Percentiles rank a stretch among this genome's conserved stretches.
Evolutionary conservation across 2,329 filamentous ascomycete genomes (phyloP).

Genomic region (Bretziella fagacearum): DNA sequence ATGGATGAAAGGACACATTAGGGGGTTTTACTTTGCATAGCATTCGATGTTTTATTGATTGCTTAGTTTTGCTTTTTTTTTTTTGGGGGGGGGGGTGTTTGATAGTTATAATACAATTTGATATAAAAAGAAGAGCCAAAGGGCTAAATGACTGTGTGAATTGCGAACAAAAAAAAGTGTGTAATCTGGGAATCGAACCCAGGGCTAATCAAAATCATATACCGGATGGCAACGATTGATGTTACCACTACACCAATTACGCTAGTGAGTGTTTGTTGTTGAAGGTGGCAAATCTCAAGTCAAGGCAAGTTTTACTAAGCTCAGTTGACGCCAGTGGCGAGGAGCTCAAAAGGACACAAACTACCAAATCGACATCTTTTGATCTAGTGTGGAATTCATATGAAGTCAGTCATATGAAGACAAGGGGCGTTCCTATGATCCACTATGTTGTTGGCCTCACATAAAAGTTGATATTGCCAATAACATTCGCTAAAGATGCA

Average conservation of each 20-base stretch:
- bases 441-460: too few relatives aligned
- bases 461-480: too few relatives aligned
- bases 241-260: neutral
- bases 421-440: too few relatives aligned
- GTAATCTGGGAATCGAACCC: conserved; percentile 1
- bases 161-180: neutral
- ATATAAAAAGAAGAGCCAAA: neutral
- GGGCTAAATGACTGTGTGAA: neutral
- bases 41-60: neutral
- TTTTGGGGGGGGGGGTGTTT: neutral
- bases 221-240: neutral
- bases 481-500: too few relatives aligned
- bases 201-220: conserved; percentile 1
- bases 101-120: neutral
- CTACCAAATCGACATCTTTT: too few relatives aligned
- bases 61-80: neutral
- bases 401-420: too few relatives aligned
- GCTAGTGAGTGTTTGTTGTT: too few relatives aligned
- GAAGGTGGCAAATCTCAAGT: too few relatives aligned
- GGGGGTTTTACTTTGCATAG: neutral
- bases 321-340: too few relatives aligned
- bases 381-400: too few relatives aligned
- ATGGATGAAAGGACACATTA: neutral
- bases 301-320: too few relatives aligned
- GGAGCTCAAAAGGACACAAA: too few relatives aligned